Conservation (phyloP, 2,329 filamentous ascomycete genomes). For the Didymella exigua region DNA sequence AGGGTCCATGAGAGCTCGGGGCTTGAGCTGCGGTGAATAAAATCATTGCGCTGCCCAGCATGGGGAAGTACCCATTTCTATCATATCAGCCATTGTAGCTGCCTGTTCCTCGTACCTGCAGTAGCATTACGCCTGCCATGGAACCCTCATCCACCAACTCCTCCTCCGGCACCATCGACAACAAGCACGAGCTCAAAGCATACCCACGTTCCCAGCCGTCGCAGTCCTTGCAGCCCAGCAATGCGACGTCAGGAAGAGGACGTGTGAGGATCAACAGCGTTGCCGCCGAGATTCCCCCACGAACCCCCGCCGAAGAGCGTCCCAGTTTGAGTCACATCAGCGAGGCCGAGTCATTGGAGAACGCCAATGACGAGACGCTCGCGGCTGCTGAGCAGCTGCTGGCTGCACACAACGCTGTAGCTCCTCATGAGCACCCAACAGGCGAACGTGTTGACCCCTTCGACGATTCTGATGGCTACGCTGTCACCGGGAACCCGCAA, state of each 20-base stretch:
- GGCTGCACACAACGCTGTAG: constrained; percentile 24
- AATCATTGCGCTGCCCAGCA: constrained; percentile 1
- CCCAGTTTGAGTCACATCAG: constrained; percentile 21
- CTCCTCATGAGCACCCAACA: constrained; percentile 2
- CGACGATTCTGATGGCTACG: constrained; percentile 28
- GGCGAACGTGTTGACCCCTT: constrained; percentile 7
- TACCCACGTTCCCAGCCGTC: constrained; percentile 10
- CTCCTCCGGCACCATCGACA: constrained; percentile 19
- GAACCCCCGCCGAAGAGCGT: constrained; percentile 3
- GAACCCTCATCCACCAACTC: constrained; percentile 23
- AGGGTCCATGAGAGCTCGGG: constrained; percentile 2
- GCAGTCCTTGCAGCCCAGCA: constrained; percentile 19
- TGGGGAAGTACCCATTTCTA: neutral
- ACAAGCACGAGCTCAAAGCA: constrained; percentile 7
- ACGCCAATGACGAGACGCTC: constrained; percentile 18
- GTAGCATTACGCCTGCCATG: constrained; percentile 21
- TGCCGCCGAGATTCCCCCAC: constrained; percentile 28
- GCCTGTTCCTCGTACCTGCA: constrained; percentile 2
- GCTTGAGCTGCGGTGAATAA: neutral
- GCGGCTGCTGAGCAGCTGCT: constrained; percentile 32
- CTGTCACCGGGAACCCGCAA: constrained; percentile 34
- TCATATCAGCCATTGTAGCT: neutral
- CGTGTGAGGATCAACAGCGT: constrained; percentile 40
- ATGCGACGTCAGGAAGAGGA: constrained; percentile 16
- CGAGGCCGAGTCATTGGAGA: constrained; percentile 21